Conservation (phyloP, 345 rosid genomes). For the Nephelium lappaceum region DNA sequence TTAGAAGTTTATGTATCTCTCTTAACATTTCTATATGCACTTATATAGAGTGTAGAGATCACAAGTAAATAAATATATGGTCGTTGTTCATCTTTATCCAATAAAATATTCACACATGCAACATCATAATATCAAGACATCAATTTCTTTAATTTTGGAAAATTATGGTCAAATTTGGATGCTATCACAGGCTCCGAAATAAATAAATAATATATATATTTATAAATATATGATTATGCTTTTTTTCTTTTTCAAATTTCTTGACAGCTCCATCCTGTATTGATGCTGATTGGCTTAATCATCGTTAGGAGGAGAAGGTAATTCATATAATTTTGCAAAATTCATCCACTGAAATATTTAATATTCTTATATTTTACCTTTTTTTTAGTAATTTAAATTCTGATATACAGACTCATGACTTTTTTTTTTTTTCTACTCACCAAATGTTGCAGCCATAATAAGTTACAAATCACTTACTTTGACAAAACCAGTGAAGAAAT, state of each 20-base stretch:
- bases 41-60: too few species aligned
- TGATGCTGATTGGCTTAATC: slow-evolving; percentile 87
- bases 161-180: neutral
- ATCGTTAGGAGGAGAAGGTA: slow-evolving; percentile 99
- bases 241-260: neutral
- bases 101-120: neutral
- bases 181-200: neutral
- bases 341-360: neutral
- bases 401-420: neutral
- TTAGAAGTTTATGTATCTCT: too few species aligned
- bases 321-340: slow-evolving; percentile 6
- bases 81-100: too few species aligned
- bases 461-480: slow-evolving; percentile 73
- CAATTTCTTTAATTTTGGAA: neutral
- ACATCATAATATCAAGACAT: neutral
- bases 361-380: neutral
- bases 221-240: neutral
- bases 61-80: too few species aligned
- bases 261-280: slow-evolving; percentile 82
- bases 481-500: slow-evolving; percentile 75
- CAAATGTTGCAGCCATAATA: slow-evolving; percentile 61
- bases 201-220: neutral
- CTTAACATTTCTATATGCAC: too few species aligned
- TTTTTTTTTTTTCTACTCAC: too few species aligned
- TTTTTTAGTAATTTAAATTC: neutral